Percentiles rank a stretch among this genome's conserved stretches.
Evolutionary conservation across 2,329 filamentous ascomycete species (phyloP).

Genomic region (Aureobasidium subglaciale): DNA sequence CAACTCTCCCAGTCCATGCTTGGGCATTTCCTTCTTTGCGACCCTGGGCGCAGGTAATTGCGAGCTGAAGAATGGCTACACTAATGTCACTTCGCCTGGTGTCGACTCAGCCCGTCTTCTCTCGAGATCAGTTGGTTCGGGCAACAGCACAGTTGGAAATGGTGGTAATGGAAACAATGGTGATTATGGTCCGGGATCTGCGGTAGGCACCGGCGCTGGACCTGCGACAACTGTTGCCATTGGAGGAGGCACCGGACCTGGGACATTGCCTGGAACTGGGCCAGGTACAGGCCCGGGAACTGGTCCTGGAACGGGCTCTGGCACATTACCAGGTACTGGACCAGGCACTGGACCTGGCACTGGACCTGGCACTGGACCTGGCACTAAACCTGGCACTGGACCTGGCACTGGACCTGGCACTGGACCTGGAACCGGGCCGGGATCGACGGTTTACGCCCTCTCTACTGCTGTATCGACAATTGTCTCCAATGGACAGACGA

Average conservation of each 20-base stretch:
- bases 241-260: conserved; percentile 15
- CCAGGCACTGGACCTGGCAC: conserved; percentile 16
- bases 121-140: conserved; percentile 15
- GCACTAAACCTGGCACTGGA: conserved; percentile 15
- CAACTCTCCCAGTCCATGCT: conserved; percentile 21
- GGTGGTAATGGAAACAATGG: conserved; percentile 11
- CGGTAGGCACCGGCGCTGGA: conserved; percentile 9
- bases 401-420: conserved; percentile 13
- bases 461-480: conserved; percentile 22
- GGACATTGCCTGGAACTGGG: conserved; percentile 18
- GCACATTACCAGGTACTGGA: conserved; percentile 11
- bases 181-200: conserved; percentile 16
- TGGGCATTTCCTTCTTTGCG: conserved; percentile 23
- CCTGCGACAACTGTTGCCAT: conserved; percentile 2
- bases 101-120: conserved; percentile 20
- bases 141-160: conserved; percentile 17
- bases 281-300: conserved; percentile 15
- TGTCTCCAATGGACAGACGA: conserved; percentile 23
- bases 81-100: conserved; percentile 11
- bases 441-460: conserved; percentile 21
- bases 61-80: conserved; percentile 19
- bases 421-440: conserved; percentile 12
- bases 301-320: conserved; percentile 13
- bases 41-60: conserved; percentile 21
- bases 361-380: conserved; percentile 12